Evolutionary conservation across 345 rosid genomes (phyloP).

Genomic region (Ceriops decandra): DNA sequence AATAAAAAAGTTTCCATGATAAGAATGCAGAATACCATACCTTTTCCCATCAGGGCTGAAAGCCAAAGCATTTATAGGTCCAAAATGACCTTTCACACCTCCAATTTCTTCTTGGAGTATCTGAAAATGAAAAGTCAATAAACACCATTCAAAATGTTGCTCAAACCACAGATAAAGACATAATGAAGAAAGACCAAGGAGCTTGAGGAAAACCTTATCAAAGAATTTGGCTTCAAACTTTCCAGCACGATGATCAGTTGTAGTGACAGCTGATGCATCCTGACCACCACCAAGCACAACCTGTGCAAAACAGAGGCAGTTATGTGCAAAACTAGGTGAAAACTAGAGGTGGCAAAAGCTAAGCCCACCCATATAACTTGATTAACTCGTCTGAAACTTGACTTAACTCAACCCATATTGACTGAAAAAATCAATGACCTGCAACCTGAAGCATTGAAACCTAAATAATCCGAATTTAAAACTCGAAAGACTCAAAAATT

Average conservation of each 20-base stretch:
- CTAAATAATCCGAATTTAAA: no score
- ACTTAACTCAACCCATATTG: no score
- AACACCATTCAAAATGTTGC: neutral
- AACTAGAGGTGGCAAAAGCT: no score
- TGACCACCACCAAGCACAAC: constrained; percentile 99
- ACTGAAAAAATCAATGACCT: no score
- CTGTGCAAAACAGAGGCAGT: constrained; percentile 30
- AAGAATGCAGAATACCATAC: constrained; percentile 28
- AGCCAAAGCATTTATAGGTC: constrained; percentile 94
- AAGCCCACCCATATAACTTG: no score
- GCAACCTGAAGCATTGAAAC: no score
- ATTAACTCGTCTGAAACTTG: no score
- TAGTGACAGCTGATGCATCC: constrained; percentile 91
- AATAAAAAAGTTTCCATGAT: neutral
- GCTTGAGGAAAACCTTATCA: constrained; percentile 53
- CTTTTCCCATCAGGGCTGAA: constrained; percentile 93
- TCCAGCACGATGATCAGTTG: constrained; percentile 96
- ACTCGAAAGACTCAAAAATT: no score
- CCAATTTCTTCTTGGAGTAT: constrained; percentile 87
- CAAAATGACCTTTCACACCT: constrained; percentile 98
- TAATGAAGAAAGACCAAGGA: neutral
- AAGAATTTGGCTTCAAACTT: constrained; percentile 94
- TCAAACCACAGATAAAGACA: neutral
- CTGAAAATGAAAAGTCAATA: constrained; percentile 25
- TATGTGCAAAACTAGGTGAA: neutral